Percentiles rank a stretch among this genome's conserved stretches.
These are phyloP conservation scores for Aurinia saxatilis DNA, from an alignment of 345 rosid species.

Conservation along the genomic window DNA sequence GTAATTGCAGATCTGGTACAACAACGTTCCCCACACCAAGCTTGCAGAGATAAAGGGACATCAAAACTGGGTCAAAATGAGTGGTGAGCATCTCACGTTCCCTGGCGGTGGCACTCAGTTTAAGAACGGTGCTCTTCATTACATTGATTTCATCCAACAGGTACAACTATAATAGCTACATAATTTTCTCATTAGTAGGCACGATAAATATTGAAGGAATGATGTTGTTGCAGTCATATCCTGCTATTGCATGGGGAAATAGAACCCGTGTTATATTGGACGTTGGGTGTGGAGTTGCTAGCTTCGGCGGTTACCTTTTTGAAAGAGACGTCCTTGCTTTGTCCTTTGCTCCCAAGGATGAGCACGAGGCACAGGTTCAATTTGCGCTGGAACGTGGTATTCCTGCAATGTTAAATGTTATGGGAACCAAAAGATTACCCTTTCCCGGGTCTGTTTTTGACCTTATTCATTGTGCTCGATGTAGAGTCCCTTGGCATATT, in stretches of 20 bases:
- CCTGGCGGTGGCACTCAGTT: conserved; percentile 99
- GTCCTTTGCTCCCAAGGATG: conserved; percentile 96
- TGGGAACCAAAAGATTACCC: conserved; percentile 85
- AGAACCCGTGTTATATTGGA: conserved; percentile 67
- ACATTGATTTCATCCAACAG: conserved; percentile 87
- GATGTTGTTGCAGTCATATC: conserved; percentile 39
- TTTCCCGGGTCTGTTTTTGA: conserved; percentile 75
- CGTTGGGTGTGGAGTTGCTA: conserved; percentile 94
- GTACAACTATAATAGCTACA: conserved; percentile 21
- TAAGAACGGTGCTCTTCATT: conserved; percentile 78
- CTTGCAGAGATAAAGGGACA: conserved; percentile 82
- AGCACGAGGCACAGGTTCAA: conserved; percentile 93
- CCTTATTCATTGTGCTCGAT: conserved; percentile 81
- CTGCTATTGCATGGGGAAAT: conserved; percentile 72
- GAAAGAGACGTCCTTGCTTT: conserved; percentile 73
- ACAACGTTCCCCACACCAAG: conserved; percentile 87
- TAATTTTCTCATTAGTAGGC: background rate
- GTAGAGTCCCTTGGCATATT: conserved; percentile 92
- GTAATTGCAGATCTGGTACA: conserved; percentile 17
- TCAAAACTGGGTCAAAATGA: conserved; percentile 82
- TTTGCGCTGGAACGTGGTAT: conserved; percentile 90
- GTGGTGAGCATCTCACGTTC: conserved; percentile 85
- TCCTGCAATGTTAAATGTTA: conserved; percentile 73
- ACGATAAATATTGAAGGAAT: background rate
- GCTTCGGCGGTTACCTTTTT: conserved; percentile 85